Base-by-base conservation (phyloP, 306 rosid genomes). In the Prunus fruticosa region DNA sequence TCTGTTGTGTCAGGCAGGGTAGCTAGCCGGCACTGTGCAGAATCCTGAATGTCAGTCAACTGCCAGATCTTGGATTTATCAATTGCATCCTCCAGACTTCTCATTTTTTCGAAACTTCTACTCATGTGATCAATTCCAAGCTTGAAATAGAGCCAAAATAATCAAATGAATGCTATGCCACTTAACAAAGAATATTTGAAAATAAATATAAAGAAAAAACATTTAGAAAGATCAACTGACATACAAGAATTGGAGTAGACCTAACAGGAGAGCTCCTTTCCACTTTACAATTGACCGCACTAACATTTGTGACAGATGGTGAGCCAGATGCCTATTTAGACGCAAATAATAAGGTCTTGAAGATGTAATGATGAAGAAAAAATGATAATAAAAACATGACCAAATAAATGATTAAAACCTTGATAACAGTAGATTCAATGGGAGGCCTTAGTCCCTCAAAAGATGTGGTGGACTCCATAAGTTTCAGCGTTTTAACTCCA, bases 1-100 rank as follows among this genome's bases (percentile, higher is more conserved):
- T 89, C 97, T 9, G 90, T 77, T 73, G 75, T 86, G 86, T 89
- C 96, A 56, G 98, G 97, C 92, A 93, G 75, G 86, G 84, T 82
- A 79, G 84, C 93, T 75, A 84, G 75, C 78, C 87, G 96, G 78
- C 91, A 93, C 68, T 88, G 91, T 80, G 19, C 88, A 76, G 92
- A 77, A 80, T 93, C 93, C 81, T 83, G 82, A 87, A 93, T 87
- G 86, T 91, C 97, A 77, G 92, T 80, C 84, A 87, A 87, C 81
- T 89, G 93, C 97, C 97, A 93, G 70, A 88, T 76, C 71, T 83
- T 93, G 78, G 90, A 60, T 82, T 91, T 89, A 68, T 88, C 93
- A 28, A 71, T 78, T 75, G 76, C 82, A 46, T 91, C 98, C 54
- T 88, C 97, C 49, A 79, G 82, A 6, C 68, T 73, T 81, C 90